Evolutionary conservation across 139 green algal species (phyloP).

Genomic region (Yamagishiella unicocca): DNA sequence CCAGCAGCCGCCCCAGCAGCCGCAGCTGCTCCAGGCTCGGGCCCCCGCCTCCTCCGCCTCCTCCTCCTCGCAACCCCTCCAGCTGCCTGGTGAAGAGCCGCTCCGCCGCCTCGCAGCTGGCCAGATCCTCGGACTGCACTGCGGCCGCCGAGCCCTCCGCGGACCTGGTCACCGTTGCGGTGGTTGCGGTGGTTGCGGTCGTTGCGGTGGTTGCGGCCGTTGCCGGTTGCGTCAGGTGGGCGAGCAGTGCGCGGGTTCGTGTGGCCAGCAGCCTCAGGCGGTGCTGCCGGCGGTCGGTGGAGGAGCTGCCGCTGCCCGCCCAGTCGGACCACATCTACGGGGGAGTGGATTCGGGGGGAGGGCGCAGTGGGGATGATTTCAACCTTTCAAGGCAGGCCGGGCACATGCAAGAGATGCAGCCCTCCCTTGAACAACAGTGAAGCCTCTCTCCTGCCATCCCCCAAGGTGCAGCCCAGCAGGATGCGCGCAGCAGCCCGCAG

Average conservation of each 20-base stretch:
- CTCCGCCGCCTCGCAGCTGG: background rate
- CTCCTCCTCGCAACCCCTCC: background rate
- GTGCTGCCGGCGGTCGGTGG: background rate
- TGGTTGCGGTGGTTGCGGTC: background rate
- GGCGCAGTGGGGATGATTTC: background rate
- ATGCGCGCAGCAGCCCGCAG: background rate
- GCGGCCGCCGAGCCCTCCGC: no score
- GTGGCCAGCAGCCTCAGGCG: constrained; percentile 1
- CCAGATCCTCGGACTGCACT: background rate
- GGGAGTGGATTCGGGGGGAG: background rate
- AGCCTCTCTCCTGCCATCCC: background rate
- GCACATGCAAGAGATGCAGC: background rate
- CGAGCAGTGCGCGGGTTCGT: background rate
- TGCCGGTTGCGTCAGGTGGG: background rate
- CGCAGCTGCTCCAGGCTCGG: background rate
- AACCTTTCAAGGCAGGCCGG: background rate
- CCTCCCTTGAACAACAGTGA: background rate
- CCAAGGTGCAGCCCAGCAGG: background rate
- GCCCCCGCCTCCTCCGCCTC: background rate
- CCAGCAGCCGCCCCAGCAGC: background rate
- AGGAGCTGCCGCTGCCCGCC: background rate
- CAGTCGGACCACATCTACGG: constrained; percentile 20
- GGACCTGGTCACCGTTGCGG: background rate
- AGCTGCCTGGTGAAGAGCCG: background rate
- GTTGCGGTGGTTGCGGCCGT: background rate